Evolutionary conservation across 2,329 filamentous ascomycete species (phyloP), one percentile per base, ranked within the genome.

Genomic region (Diaporthe helianthi): DNA sequence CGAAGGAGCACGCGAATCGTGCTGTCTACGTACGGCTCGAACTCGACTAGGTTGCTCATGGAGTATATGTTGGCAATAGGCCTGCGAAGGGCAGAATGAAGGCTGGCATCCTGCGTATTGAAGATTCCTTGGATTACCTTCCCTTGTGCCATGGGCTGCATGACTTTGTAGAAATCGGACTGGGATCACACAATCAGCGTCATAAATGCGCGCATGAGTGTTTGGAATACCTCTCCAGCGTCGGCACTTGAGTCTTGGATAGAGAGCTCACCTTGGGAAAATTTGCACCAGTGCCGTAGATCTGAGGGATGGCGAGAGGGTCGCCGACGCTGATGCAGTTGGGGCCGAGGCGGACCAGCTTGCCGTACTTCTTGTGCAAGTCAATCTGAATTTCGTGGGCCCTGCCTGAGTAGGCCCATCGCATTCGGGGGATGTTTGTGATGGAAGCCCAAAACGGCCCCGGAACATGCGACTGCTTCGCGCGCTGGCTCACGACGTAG

Each of bases 1-100:
- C 61, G 77, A 70, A 79, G 76, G 61, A 76, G 73, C 8, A 75
- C 54, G 5, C 65, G 22, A n/a, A 73, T 73, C 22, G 72, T 73
- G 8, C 51, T 67, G 60, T 76, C 74, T 1, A 76, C 72, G 17
- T 71, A 70, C 3, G 73, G 73, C 63, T 76, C 76, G 26, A 74
- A 75, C 44, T 70, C 49, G 17, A 76, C 69, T 2, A 76, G 71
- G 12, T 69, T 75, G 22, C 46, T 74, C 73, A 76, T 74, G 2
- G 74, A 74, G 54, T 75, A 76, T 3, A 72, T 67, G 51, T 38
- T 60, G 1, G 74, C 69, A 12, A 77, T 71, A 13, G 74, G 73
- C 15, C 70, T 67, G 46, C 73, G 73, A 19, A 75, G 46, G 24
- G 31, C 46, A 8, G 70, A 69, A 49, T 76, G 75, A 15, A 75